These are phyloP conservation scores for Ceratocystis albifundus DNA, from an alignment of 2,329 filamentous ascomycete species.

Conservation along the genomic window DNA sequence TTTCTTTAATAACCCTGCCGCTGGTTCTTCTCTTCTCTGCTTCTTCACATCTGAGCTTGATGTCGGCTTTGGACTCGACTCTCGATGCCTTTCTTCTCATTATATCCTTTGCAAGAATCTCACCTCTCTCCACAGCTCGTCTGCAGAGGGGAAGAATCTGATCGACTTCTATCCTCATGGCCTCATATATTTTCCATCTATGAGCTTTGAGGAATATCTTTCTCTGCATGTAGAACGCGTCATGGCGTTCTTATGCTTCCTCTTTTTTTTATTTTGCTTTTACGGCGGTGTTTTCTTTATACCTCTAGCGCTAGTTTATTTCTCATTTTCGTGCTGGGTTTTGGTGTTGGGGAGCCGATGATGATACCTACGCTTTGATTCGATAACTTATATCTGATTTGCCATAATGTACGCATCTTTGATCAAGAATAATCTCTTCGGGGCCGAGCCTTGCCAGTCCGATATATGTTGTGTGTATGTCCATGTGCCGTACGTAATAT, in stretches of 20 bases:
- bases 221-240: neutral
- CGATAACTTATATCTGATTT: conserved; percentile 11
- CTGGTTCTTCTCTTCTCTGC: neutral
- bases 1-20: conserved; percentile 16
- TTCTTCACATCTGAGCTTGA: conserved; percentile 10
- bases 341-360: conserved; percentile 17
- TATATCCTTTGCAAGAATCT: conserved; percentile 1
- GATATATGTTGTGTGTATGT: conserved; percentile 13
- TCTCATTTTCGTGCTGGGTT: conserved; percentile 7
- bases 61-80: conserved; percentile 25
- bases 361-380: conserved; percentile 20
- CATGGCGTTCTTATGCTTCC: neutral
- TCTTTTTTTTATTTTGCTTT: conserved; percentile 23
- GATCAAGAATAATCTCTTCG: conserved; percentile 18
- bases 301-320: conserved; percentile 21
- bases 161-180: neutral
- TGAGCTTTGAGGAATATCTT: conserved; percentile 2
- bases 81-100: conserved; percentile 15
- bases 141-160: neutral
- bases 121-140: neutral
- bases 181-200: conserved; percentile 4
- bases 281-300: conserved; percentile 18
- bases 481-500: neutral
- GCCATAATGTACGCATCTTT: conserved; percentile 17
- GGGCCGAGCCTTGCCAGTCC: neutral